phyloP scores from a whole-genome alignment of 2,329 filamentous ascomycete genomes.

The Scytalidium sp. region DNA sequence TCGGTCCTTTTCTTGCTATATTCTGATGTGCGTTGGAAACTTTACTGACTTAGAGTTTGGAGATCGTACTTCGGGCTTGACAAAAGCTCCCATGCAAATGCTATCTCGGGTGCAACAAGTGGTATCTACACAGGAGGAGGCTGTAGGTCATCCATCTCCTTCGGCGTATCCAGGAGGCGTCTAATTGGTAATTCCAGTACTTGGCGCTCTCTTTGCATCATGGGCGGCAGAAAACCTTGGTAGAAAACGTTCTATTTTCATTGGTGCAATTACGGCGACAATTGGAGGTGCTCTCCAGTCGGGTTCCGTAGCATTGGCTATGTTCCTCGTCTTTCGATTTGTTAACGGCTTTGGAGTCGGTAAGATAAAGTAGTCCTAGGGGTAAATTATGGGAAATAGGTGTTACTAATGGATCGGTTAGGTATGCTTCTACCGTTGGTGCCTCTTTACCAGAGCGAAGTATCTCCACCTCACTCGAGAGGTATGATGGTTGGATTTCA shows the following conservation, averaged over 20 bases:
- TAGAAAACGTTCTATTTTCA: constrained; percentile 7
- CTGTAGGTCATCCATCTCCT: neutral
- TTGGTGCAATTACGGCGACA: constrained; percentile 10
- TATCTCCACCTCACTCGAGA: constrained; percentile 28
- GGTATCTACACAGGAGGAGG: neutral
- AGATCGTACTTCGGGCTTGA: neutral
- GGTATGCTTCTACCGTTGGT: constrained; percentile 55
- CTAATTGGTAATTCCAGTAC: neutral
- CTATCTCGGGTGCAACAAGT: neutral
- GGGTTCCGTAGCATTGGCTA: constrained; percentile 11
- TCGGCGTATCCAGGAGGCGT: neutral
- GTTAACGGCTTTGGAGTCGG: constrained; percentile 32
- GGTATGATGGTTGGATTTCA: constrained; percentile 32
- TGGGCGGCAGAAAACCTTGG: constrained; percentile 9
- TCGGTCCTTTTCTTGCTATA: no score
- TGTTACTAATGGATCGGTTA: neutral
- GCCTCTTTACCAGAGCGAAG: constrained; percentile 32
- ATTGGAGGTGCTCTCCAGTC: constrained; percentile 23
- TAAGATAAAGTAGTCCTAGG: constrained; percentile 15
- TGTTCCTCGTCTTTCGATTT: constrained; percentile 13
- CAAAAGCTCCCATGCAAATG: neutral
- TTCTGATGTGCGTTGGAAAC: neutral
- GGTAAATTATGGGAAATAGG: constrained; percentile 16
- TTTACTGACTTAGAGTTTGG: neutral
- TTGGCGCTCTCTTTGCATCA: constrained; percentile 62